Percentiles rank a stretch among this genome's conserved stretches.
Conservation (phyloP, 495 filamentous ascomycete genomes). For the Daldinia caldariorum region DNA sequence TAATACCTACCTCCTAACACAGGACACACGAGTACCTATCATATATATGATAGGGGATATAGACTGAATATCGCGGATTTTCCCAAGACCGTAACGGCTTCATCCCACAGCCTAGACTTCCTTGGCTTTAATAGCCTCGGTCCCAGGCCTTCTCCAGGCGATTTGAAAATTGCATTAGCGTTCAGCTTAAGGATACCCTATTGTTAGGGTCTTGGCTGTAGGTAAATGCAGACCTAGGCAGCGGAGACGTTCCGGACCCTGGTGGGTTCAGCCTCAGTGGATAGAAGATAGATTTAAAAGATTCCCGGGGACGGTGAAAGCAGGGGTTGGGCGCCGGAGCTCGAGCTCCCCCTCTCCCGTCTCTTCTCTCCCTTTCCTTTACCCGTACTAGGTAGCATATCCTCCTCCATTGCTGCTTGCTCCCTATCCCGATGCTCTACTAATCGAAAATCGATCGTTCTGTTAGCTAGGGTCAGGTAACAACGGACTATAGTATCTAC, state of each 20-base stretch:
- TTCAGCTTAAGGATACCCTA: constrained; percentile 2
- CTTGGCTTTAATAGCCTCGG: not conserved
- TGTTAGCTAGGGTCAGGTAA: constrained; percentile 1
- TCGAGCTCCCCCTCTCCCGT: constrained; percentile 7
- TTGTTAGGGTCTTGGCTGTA: constrained; percentile 13
- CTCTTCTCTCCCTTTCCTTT: constrained; percentile 9
- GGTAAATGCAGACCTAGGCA: constrained; percentile 15
- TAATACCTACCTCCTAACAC: too few species aligned
- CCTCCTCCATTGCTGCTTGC: constrained; percentile 20
- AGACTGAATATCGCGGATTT: not conserved
- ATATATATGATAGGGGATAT: not conserved
- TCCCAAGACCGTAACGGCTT: not conserved
- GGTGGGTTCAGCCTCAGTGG: constrained; percentile 36
- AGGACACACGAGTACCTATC: not conserved
- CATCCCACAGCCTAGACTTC: not conserved
- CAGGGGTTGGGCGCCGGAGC: constrained; percentile 20
- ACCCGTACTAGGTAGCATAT: not conserved
- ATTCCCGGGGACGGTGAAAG: constrained; percentile 28
- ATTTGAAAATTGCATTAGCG: not conserved
- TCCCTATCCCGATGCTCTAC: constrained; percentile 10
- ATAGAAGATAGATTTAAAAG: constrained; percentile 5
- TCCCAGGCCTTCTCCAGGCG: not conserved
- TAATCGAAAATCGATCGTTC: not conserved
- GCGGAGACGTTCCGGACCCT: constrained; percentile 20
- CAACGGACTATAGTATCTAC: not conserved